Percentiles rank a stretch among this genome's conserved stretches.
Conservation (phyloP, 2,329 filamentous ascomycete species). For the Ophiostoma tasmaniense region DNA sequence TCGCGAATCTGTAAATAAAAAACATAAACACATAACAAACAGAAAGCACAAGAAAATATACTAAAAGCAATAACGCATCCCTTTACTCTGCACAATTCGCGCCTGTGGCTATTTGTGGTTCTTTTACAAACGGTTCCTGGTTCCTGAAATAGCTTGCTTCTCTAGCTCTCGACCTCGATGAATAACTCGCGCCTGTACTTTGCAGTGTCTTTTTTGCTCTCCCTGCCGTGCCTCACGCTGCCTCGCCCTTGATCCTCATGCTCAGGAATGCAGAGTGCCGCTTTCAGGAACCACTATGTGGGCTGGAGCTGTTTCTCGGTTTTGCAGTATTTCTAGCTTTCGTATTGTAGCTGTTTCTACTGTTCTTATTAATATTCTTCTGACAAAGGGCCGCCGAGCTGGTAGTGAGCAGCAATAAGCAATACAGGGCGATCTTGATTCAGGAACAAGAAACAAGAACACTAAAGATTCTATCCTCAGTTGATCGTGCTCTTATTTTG, state of each 20-base stretch:
- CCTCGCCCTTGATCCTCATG: conserved; percentile 1
- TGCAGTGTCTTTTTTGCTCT: not conserved
- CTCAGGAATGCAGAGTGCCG: conserved; percentile 5
- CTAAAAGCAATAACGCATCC: not conserved
- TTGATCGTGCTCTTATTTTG: not conserved
- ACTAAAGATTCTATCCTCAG: not conserved
- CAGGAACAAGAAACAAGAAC: not conserved
- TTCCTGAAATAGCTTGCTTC: not conserved
- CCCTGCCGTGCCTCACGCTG: not conserved
- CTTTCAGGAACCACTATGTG: not conserved
- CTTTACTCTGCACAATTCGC: not conserved
- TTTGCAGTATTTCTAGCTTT: not conserved
- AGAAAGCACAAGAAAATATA: not conserved
- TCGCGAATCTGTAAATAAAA: too few species aligned
- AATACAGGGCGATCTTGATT: not conserved
- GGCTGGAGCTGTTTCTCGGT: not conserved
- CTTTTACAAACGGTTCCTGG: not conserved
- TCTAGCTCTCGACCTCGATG: not conserved
- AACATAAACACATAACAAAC: too few species aligned
- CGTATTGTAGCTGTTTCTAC: not conserved
- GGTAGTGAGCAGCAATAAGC: not conserved
- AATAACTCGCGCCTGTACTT: not conserved
- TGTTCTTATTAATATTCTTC: not conserved
- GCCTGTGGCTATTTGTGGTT: not conserved
- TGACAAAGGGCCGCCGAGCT: not conserved